Percentiles rank a stretch among this genome's conserved stretches.
These are phyloP conservation scores for Sinapis alba DNA, from an alignment of 441 rosid genomes.

Conservation along the genomic window DNA sequence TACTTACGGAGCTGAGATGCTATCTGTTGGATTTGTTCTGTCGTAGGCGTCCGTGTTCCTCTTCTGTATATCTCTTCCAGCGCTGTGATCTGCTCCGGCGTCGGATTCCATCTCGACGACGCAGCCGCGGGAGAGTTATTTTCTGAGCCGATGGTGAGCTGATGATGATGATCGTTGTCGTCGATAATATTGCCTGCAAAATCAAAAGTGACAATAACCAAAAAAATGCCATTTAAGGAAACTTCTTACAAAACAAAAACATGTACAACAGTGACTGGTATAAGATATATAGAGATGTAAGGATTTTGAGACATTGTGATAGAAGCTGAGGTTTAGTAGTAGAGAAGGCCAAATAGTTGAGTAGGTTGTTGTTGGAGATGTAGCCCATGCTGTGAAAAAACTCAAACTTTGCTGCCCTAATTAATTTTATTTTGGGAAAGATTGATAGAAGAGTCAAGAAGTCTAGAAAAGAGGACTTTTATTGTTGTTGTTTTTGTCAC, in stretches of 20 bases:
- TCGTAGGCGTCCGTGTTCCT: conserved; percentile 52
- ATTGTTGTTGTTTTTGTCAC: not conserved
- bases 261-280: not conserved
- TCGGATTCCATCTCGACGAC: conserved; percentile 63
- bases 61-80: conserved; percentile 54
- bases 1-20: conserved; percentile 52
- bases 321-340: conserved; percentile 28
- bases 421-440: not conserved
- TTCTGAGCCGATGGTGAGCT: conserved; percentile 30
- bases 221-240: not conserved
- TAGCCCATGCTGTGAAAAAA: conserved; percentile 25
- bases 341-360: conserved; percentile 16
- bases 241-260: not conserved
- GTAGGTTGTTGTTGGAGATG: conserved; percentile 30
- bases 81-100: conserved; percentile 53
- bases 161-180: conserved; percentile 15
- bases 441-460: not conserved
- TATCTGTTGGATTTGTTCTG: conserved; percentile 57
- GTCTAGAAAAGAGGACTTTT: not conserved
- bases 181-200: conserved; percentile 17
- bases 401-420: conserved; percentile 14
- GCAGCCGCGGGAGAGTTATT: conserved; percentile 5
- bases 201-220: not conserved
- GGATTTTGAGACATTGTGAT: conserved; percentile 8
- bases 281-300: not conserved